Percentiles rank a stretch among this genome's conserved stretches.
Evolutionary conservation across 495 filamentous ascomycete species (phyloP).

Genomic region (Pyronema domesticum): DNA sequence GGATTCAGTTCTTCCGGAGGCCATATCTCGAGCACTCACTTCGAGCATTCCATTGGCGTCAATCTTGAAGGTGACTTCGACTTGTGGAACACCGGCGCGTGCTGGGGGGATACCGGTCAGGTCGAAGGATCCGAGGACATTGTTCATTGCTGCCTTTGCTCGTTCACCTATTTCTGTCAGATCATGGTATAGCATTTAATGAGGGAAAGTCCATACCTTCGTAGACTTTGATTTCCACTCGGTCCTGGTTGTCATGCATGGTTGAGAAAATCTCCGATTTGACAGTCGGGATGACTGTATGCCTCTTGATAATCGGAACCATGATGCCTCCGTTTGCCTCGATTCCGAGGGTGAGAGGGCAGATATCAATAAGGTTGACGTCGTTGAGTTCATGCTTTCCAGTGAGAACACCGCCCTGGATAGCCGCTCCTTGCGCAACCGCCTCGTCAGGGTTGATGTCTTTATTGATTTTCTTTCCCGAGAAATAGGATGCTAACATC

Average conservation of each 20-base stretch:
- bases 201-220: constrained; percentile 40
- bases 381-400: constrained; percentile 59
- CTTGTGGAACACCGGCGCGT: constrained; percentile 88
- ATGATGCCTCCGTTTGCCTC: constrained; percentile 96
- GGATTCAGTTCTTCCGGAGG: constrained; percentile 83
- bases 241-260: constrained; percentile 91
- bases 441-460: constrained; percentile 97
- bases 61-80: constrained; percentile 91
- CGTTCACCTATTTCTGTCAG: constrained; percentile 37
- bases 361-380: constrained; percentile 90
- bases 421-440: constrained; percentile 88
- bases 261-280: constrained; percentile 97
- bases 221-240: constrained; percentile 89
- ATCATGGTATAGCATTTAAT: neutral
- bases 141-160: constrained; percentile 89
- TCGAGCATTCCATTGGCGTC: constrained; percentile 96
- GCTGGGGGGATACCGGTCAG: constrained; percentile 86
- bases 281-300: constrained; percentile 85
- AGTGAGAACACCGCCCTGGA: constrained; percentile 86
- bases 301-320: constrained; percentile 88
- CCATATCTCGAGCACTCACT: constrained; percentile 87
- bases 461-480: constrained; percentile 86
- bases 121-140: constrained; percentile 92
- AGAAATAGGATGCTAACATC: constrained; percentile 88
- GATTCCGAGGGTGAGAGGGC: constrained; percentile 92